phyloP scores from a whole-genome alignment of 805 yeast species.

The Maudiozyma pseudohumilis region DNA sequence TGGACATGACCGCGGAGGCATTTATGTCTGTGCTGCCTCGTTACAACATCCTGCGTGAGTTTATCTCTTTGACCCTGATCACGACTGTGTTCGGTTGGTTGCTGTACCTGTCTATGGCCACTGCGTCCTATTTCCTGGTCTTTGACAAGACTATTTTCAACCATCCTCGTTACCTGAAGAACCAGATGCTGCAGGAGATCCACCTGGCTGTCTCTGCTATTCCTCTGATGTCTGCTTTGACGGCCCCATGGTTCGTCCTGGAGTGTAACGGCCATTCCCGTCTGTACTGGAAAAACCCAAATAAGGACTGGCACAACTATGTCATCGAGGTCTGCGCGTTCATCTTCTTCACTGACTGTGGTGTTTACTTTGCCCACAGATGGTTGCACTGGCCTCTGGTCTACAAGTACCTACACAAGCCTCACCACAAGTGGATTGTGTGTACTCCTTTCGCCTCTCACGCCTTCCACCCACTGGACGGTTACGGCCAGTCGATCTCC shows the following conservation, averaged over 20 bases:
- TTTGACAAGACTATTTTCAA: conserved; percentile 86
- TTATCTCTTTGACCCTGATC: conserved; percentile 51
- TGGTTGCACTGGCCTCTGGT: conserved; percentile 87
- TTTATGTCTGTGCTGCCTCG: conserved; percentile 63
- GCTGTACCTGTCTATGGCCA: conserved; percentile 68
- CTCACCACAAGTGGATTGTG: conserved; percentile 98
- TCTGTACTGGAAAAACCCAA: conserved; percentile 52
- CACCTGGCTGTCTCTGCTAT: conserved; percentile 69
- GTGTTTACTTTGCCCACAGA: conserved; percentile 86
- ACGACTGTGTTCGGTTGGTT: conserved; percentile 80
- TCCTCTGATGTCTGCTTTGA: conserved; percentile 78
- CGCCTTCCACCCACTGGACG: conserved; percentile 98
- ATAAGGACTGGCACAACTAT: conserved; percentile 61
- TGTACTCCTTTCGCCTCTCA: conserved; percentile 98
- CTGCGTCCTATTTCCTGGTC: conserved; percentile 63
- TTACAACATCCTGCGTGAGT: conserved; percentile 63
- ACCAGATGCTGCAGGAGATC: conserved; percentile 82
- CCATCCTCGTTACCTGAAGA: conserved; percentile 92
- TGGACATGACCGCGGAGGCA: conserved; percentile 48
- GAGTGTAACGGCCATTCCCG: conserved; percentile 79
- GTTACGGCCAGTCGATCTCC: conserved; percentile 85
- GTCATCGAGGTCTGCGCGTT: conserved; percentile 63
- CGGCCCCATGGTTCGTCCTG: conserved; percentile 81
- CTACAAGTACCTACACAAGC: conserved; percentile 84
- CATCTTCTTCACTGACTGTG: conserved; percentile 87